Conservation (phyloP, 805 yeast species). For the Nakazawaea laoshanensis region DNA sequence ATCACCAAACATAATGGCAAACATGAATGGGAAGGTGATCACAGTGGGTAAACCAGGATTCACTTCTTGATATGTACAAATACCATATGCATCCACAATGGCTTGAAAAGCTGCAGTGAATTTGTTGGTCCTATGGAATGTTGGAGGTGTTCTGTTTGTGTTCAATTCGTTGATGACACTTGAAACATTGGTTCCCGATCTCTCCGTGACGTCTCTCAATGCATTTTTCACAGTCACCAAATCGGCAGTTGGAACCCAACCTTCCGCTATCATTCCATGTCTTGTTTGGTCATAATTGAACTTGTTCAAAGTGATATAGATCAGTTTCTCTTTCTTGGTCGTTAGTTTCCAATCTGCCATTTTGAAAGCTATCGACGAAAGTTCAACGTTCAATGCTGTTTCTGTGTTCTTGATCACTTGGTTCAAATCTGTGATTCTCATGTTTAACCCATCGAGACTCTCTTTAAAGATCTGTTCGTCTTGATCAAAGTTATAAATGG, state of each 20-base stretch:
- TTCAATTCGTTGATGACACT: constrained; percentile 50
- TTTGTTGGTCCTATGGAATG: constrained; percentile 90
- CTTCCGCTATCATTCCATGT: constrained; percentile 86
- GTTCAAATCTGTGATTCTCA: constrained; percentile 26
- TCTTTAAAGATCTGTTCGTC: constrained; percentile 30
- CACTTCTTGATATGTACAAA: constrained; percentile 88
- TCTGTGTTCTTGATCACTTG: constrained; percentile 59
- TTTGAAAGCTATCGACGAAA: constrained; percentile 68
- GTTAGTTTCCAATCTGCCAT: constrained; percentile 66
- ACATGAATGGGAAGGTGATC: constrained; percentile 96
- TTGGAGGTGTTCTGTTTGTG: constrained; percentile 87
- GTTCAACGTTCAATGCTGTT: constrained; percentile 66
- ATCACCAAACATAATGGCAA: constrained; percentile 99
- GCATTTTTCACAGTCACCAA: constrained; percentile 56
- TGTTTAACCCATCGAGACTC: constrained; percentile 42
- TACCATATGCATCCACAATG: constrained; percentile 93
- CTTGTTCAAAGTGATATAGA: constrained; percentile 68
- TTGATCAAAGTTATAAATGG: constrained; percentile 50
- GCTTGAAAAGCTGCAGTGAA: constrained; percentile 89
- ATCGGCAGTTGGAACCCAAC: constrained; percentile 89
- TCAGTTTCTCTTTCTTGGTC: constrained; percentile 72
- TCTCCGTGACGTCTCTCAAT: constrained; percentile 54
- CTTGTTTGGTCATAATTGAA: constrained; percentile 79
- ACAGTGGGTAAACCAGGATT: constrained; percentile 94
- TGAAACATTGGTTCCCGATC: constrained; percentile 33